Conservation (phyloP, 208 protist genomes). For the Porcisia hertigi region DNA sequence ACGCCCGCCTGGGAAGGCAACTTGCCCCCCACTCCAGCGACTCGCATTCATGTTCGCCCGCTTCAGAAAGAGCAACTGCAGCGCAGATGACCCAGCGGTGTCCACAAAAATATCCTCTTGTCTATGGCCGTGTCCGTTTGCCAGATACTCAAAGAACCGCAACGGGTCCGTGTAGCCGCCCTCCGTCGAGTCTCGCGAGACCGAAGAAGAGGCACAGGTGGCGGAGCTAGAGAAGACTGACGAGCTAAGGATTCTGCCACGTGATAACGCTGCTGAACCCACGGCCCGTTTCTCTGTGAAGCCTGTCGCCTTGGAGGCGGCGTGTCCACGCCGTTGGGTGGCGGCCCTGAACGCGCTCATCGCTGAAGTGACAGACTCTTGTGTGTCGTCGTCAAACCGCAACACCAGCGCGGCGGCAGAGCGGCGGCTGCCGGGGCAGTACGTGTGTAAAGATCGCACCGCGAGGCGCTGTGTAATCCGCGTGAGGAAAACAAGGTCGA, state of each 20-base stretch:
- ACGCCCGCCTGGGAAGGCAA: constrained; percentile 81
- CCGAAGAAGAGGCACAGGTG: background rate
- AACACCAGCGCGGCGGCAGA: constrained; percentile 61
- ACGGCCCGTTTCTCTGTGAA: background rate
- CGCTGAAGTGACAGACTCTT: constrained; percentile 20
- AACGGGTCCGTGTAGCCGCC: background rate
- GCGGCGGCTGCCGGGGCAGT: constrained; percentile 48
- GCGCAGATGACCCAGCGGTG: constrained; percentile 30
- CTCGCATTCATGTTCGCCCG: constrained; percentile 47
- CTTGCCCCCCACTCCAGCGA: constrained; percentile 75
- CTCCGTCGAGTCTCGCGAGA: background rate
- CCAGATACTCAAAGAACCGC: background rate
- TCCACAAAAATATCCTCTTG: constrained; percentile 2
- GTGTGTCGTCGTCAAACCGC: constrained; percentile 58
- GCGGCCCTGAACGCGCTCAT: constrained; percentile 5
- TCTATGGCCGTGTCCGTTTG: background rate
- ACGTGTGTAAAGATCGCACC: constrained; percentile 52
- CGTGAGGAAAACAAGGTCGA: constrained; percentile 57
- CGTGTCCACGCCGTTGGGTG: background rate
- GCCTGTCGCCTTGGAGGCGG: background rate
- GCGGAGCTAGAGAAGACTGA: background rate
- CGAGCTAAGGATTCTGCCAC: background rate
- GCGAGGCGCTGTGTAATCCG: constrained; percentile 34
- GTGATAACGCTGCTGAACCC: background rate
- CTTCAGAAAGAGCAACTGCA: constrained; percentile 72